These are phyloP conservation scores for Phlebiopsis gigantea DNA, from an alignment of 768 basidiomycete species.

Conservation along the genomic window DNA sequence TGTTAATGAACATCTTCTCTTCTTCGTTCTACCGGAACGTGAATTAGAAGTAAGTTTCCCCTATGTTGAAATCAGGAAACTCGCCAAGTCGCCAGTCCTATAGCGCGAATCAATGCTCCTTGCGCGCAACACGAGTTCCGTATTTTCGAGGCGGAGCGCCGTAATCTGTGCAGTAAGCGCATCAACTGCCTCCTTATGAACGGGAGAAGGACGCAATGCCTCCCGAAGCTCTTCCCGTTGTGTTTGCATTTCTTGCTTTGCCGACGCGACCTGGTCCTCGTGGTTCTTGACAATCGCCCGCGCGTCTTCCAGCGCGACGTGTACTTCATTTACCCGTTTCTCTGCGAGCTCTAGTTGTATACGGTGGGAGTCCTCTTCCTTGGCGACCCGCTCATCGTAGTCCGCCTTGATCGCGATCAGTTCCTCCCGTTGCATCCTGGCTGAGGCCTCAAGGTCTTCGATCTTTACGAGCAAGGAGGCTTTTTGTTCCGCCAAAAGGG, in stretches of 20 bases:
- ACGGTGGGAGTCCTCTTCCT: constrained; percentile 7
- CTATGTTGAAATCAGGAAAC: neutral
- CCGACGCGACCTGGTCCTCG: constrained; percentile 13
- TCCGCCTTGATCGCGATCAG: constrained; percentile 10
- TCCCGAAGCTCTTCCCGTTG: constrained; percentile 17
- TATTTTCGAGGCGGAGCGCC: constrained; percentile 19
- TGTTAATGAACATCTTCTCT: constrained; percentile 28
- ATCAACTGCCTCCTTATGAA: constrained; percentile 18
- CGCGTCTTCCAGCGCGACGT: constrained; percentile 16
- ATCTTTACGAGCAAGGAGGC: constrained; percentile 22
- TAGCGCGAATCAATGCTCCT: constrained; percentile 27
- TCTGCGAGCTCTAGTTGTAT: constrained; percentile 9
- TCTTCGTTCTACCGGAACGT: constrained; percentile 21
- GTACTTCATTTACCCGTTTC: constrained; percentile 12
- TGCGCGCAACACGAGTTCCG: constrained; percentile 16
- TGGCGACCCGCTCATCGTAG: constrained; percentile 14
- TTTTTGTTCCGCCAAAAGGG: constrained; percentile 38
- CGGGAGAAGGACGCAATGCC: constrained; percentile 17
- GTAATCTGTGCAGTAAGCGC: constrained; percentile 18
- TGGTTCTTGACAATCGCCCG: constrained; percentile 10
- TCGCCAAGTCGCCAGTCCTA: constrained; percentile 25
- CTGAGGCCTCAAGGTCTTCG: constrained; percentile 12
- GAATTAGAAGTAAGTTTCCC: neutral
- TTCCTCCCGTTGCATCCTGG: constrained; percentile 12
- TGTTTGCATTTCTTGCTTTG: constrained; percentile 14